These are phyloP conservation scores for Friedmanniomyces simplex DNA, from an alignment of 495 filamentous ascomycete species.

Conservation along the genomic window DNA sequence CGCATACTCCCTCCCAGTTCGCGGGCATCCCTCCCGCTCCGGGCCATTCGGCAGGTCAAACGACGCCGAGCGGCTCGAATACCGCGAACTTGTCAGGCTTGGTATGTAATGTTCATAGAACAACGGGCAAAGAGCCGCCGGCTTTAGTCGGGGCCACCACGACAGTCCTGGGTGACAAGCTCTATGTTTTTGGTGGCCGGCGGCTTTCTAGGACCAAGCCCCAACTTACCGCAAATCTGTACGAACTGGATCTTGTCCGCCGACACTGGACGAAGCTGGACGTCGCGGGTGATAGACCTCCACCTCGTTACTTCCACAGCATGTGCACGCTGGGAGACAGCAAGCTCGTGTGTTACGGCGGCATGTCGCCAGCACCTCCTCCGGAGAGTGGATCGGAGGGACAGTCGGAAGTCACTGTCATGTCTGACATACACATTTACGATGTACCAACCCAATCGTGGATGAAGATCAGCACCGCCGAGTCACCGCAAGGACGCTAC, in stretches of 20 bases:
- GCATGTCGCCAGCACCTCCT: slow-evolving; percentile 75
- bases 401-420: slow-evolving; percentile 85
- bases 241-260: slow-evolving; percentile 82
- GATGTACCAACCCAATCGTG: slow-evolving; percentile 78
- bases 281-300: slow-evolving; percentile 69
- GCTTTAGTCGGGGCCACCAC: slow-evolving; percentile 91
- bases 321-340: slow-evolving; percentile 87
- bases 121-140: slow-evolving; percentile 83
- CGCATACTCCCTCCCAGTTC: slow-evolving; percentile 32
- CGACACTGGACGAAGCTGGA: slow-evolving; percentile 91
- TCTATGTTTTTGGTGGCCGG: slow-evolving; percentile 92
- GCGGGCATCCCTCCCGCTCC: slow-evolving; percentile 19
- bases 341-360: slow-evolving; percentile 94
- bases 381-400: slow-evolving; percentile 42
- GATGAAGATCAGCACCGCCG: slow-evolving; percentile 61
- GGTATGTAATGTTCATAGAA: slow-evolving; percentile 87
- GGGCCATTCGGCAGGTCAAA: slow-evolving; percentile 19
- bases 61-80: slow-evolving; percentile 15
- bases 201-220: slow-evolving; percentile 73
- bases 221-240: slow-evolving; percentile 76
- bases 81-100: slow-evolving; percentile 60
- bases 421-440: slow-evolving; percentile 96
- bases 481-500: slow-evolving; percentile 87
- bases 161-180: slow-evolving; percentile 83
- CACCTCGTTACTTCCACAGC: slow-evolving; percentile 92